Evolutionary conservation across 148 eudicot genomes (phyloP), one percentile per base, ranked within the genome.

Genomic region (Talinum fruticosum): DNA sequence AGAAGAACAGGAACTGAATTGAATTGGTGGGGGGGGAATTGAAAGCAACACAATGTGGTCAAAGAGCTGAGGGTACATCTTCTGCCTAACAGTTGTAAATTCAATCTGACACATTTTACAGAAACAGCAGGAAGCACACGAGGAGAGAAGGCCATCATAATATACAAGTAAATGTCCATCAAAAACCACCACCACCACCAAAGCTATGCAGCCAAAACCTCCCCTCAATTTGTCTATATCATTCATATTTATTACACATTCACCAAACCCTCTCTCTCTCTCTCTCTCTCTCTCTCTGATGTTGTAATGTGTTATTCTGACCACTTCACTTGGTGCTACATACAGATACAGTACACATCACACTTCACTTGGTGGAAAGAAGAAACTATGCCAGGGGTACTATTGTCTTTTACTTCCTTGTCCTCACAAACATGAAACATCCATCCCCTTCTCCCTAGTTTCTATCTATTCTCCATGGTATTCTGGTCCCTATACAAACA

Each of bases 41-140:
- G 41, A 37, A 37, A 37, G 0, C 47, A 41, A 18, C 4, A 18
- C 16, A 37, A 53, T 4, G 61, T 30, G 69, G 78, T 78, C 75
- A 82, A 78, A 77, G 75, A 41, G n/a, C n/a, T n/a, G n/a, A n/a
- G 59, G 15, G 57, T 51, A 51, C 57, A 19, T 1, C 57, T 10
- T 14, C 57, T 51, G 57, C 57, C 57, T 16, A 51, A 51, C 23
- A 34, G 74, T n/a, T 74, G 75, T 74, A 74, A 78, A 65, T 74
- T 78, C 54, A 82, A 59, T 30, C 78, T 82, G 84, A 82, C 78
- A 82, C 26, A 68, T 21, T 24, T 51, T 51, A 41, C 57, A 51
- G 57, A 51, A 51, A 19, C 57, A 15, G 18, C 34, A 59, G 73
- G 62, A 66, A 73, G 64, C 34, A 35, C 70, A 45, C 21, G 41